phyloP scores from a whole-genome alignment of 179 eudicot species.

The Sideroxylon spinosum region DNA sequence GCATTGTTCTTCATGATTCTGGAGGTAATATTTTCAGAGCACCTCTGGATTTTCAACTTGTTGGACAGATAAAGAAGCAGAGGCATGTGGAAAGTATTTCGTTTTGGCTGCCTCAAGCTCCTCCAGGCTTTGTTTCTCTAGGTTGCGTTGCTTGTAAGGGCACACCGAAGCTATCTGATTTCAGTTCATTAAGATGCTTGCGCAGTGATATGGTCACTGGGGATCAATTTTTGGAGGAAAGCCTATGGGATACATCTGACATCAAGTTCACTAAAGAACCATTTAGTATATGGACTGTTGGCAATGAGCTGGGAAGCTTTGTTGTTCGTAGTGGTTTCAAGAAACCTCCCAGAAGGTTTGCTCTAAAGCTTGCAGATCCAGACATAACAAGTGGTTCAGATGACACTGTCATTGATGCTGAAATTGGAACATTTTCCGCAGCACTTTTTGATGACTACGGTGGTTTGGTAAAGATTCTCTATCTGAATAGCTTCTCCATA shows the following conservation, averaged over 20 bases:
- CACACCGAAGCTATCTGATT: conserved; percentile 66
- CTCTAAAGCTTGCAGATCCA: conserved; percentile 75
- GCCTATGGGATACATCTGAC: conserved; percentile 85
- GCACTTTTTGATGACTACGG: conserved; percentile 97
- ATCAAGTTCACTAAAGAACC: conserved; percentile 47
- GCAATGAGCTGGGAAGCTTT: conserved; percentile 77
- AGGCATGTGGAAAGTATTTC: conserved; percentile 61
- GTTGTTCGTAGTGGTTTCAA: conserved; percentile 68
- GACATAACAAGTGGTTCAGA: conserved; percentile 57
- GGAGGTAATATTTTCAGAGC: conserved; percentile 55
- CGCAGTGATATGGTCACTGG: conserved; percentile 89
- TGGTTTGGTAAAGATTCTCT: conserved; percentile 63
- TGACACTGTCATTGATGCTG: conserved; percentile 77
- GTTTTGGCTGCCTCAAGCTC: conserved; percentile 96
- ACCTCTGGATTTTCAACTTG: conserved; percentile 65
- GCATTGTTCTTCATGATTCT: conserved; percentile 75
- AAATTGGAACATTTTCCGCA: conserved; percentile 84
- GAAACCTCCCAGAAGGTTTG: conserved; percentile 87
- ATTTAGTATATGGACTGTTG: conserved; percentile 87
- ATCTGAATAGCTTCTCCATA: neutral
- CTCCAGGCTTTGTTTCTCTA: conserved; percentile 91
- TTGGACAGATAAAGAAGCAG: conserved; percentile 77
- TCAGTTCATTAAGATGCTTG: conserved; percentile 71
- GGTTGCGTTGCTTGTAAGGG: conserved; percentile 93
- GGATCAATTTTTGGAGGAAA: conserved; percentile 79